Base-by-base conservation (phyloP, 306 rosid species). In the Ochetophila trinervis region DNA sequence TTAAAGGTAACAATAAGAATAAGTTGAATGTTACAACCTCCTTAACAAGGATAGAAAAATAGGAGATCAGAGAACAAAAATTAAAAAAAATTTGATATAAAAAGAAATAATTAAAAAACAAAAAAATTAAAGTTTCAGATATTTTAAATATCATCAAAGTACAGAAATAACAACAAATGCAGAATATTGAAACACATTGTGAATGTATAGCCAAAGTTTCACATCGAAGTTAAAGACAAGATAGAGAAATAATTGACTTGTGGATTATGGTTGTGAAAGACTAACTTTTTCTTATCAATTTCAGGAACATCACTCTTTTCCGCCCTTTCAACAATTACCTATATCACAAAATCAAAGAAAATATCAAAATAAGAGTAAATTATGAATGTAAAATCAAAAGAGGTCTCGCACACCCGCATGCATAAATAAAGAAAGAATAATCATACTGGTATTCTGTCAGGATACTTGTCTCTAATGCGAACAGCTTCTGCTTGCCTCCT, bases 291-390 rank as follows among this genome's bases (percentile, higher is more conserved):
- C 77, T 84, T 87, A 34, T 78, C 88, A 21, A 84, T 85, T 36
- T 82, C 84, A 44, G 94, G 95, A 42, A 82, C 83, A 48, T 82
- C 85, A 74, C 79, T 82, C 85, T 85, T 85, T 34, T 78, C 86
- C 63, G 86, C 88, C 81, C 78, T 85, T 65, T 85, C 95, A 34
- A 87, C 90, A 69, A 87, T 80, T 72, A 87, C 95, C 90, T 87
- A 57, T 60, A 65, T 66, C 73, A 65, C 22, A 56, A 57, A 65
- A 23, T 10, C 8, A 57, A 37, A 40, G 10, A 40, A 40, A 27
- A 9, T 9, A 40, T 40, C 45, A 6, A 40, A 12, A 19, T 6
- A 12, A 34, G 21, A 36, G 37, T 35, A 8, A 54, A 57, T 58
- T 27, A 1, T 63, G 16, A 44, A 50, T 4, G 58, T 48, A 50